phyloP scores from a whole-genome alignment of 305 asterid genomes.

The Fraxinus xanthoxyloides region DNA sequence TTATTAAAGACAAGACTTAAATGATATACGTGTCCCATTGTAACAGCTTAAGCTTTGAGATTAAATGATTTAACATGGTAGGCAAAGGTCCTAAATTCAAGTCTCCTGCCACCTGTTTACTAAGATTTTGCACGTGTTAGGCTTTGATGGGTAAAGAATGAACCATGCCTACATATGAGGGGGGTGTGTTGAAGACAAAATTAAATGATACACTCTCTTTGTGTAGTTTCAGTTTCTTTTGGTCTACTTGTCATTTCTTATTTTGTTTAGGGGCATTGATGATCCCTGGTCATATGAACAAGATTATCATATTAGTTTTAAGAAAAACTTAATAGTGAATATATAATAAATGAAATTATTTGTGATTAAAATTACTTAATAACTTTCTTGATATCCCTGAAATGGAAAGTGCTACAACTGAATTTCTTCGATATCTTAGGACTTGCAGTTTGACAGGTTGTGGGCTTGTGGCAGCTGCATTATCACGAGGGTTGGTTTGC shows the following conservation, averaged over 20 bases:
- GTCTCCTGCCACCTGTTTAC: background rate
- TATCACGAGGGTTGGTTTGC: background rate
- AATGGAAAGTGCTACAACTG: background rate
- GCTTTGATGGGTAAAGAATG: background rate
- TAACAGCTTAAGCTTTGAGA: background rate
- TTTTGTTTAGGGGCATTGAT: background rate
- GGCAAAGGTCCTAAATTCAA: background rate
- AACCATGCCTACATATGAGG: background rate
- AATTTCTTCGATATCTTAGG: background rate
- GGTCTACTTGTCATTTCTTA: background rate
- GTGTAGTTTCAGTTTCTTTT: background rate
- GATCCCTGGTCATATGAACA: background rate
- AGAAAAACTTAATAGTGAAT: background rate
- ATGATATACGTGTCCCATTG: background rate
- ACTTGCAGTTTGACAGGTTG: background rate
- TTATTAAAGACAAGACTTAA: background rate
- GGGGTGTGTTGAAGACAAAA: background rate
- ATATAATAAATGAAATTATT: background rate
- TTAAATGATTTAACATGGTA: background rate
- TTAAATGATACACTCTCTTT: background rate
- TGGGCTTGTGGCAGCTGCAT: background rate
- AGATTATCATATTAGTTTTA: background rate
- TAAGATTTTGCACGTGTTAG: background rate
- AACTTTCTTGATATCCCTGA: background rate
- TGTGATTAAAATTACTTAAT: background rate